Evolutionary conservation across 2,329 filamentous ascomycete species (phyloP).

Genomic region (Dothideomycetes sp.): DNA sequence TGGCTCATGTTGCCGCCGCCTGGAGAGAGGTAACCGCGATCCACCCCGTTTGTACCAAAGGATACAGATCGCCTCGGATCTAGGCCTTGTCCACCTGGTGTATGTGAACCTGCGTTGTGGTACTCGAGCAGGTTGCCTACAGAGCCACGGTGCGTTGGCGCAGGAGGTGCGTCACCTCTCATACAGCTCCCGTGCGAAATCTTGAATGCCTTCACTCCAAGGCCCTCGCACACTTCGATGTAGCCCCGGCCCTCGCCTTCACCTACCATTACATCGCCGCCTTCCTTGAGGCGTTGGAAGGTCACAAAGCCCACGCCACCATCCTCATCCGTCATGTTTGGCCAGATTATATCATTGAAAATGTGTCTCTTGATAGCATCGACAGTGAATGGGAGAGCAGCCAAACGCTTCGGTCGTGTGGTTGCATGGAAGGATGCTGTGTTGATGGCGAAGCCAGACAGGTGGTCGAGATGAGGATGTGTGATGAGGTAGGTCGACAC

Average conservation of each 20-base stretch:
- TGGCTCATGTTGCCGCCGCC: background rate
- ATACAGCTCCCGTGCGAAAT: conserved; percentile 88
- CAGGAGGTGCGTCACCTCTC: conserved; percentile 36
- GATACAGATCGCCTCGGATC: too few relatives aligned
- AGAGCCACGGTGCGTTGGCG: conserved; percentile 30
- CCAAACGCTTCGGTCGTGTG: conserved; percentile 69
- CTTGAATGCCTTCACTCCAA: conserved; percentile 79
- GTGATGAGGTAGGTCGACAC: conserved; percentile 88
- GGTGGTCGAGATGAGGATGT: conserved; percentile 93
- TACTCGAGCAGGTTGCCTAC: conserved; percentile 26
- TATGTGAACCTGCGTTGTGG: conserved; percentile 2
- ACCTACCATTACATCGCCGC: conserved; percentile 73
- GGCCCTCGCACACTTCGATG: conserved; percentile 73
- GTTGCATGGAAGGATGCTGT: conserved; percentile 75
- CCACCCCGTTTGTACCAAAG: background rate
- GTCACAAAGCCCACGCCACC: conserved; percentile 87
- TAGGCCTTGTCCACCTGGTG: conserved; percentile 4
- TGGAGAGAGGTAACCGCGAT: conserved; percentile 1
- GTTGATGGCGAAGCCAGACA: conserved; percentile 85
- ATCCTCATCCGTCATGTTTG: conserved; percentile 91
- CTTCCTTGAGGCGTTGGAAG: conserved; percentile 78
- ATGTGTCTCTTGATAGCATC: conserved; percentile 86
- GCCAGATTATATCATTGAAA: conserved; percentile 98
- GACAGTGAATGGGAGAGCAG: conserved; percentile 80
- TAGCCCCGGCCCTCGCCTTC: conserved; percentile 74